Base-by-base conservation (phyloP, 805 yeast genomes). In the Pichia nakasei region DNA sequence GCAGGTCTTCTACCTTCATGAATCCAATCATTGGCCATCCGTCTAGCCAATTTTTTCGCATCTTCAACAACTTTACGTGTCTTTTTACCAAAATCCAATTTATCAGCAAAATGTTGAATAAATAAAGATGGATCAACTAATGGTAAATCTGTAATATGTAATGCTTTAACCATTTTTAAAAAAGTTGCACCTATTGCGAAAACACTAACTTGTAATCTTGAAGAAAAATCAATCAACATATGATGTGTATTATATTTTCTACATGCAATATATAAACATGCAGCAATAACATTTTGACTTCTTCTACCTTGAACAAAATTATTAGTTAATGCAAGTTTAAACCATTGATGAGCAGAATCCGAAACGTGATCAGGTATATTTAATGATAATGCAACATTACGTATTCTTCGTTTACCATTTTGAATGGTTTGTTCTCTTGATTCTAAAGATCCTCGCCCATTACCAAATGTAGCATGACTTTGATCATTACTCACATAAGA, bases 1-100 rank as follows among this genome's bases (percentile, higher is more conserved):
- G 98, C 97, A 0, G 99, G 98, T 49, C 97, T 73, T 58, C 99
- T 75, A 22, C 99, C 99, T 64, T 87, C 95, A 59, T 82, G 85
- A 52, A 93, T 84, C 97, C 97, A 93, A 57, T 93, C 97, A 36
- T 79, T 76, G 13, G 89, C 73, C 99, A 93, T 93, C 52, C 96
- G 72, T 57, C 79, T 85, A 0, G 96, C 95, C 20, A 93, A 65
- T 54, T 80, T 77, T 7, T 81, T 80, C 0, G 98, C 97, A 61
- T 93, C 99, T 48, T 75, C 76, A 37, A 85, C 81, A 13, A 93
- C 96, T 53, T 81, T 81, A 33, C 80, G 70, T 47, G 74, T 77
- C 48, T 76, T 77, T 24, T 73, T 76, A n/a, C 88, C 91, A 56
- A 93, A 82, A 49, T 84, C 85, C 39, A 93, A 69, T 53, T 80